Evolutionary conservation across 345 rosid genomes (phyloP).

Genomic region (Hibiscus tridactylites): DNA sequence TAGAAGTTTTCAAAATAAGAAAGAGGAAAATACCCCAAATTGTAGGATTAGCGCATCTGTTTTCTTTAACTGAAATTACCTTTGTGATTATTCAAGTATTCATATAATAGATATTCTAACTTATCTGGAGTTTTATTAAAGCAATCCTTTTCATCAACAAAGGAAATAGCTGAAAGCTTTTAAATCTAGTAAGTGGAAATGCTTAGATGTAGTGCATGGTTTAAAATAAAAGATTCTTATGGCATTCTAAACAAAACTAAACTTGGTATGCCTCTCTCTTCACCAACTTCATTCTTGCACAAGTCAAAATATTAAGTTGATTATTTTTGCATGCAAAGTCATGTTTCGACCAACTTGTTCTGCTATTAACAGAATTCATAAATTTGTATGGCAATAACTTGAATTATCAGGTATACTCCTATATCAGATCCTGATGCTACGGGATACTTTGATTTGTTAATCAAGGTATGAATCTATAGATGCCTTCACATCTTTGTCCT

Average conservation of each 20-base stretch:
- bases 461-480: conserved; percentile 48
- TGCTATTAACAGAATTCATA: neutral
- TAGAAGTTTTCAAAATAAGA: neutral
- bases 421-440: conserved; percentile 86
- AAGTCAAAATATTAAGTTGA: neutral
- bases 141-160: neutral
- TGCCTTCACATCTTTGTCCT: neutral
- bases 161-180: neutral
- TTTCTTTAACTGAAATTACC: neutral
- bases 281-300: neutral
- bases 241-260: neutral
- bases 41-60: neutral
- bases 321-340: neutral
- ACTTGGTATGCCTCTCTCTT: neutral
- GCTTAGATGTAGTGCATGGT: neutral
- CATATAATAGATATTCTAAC: neutral
- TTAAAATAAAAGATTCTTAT: neutral
- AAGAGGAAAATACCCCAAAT: neutral
- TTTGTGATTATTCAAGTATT: neutral
- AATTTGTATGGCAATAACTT: neutral
- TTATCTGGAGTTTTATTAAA: neutral
- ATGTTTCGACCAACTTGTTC: neutral
- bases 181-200: neutral
- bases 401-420: conserved; percentile 72
- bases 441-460: conserved; percentile 82